phyloP scores from a whole-genome alignment of 2,329 filamentous ascomycete genomes.

The Sclerotinia nivalis region DNA sequence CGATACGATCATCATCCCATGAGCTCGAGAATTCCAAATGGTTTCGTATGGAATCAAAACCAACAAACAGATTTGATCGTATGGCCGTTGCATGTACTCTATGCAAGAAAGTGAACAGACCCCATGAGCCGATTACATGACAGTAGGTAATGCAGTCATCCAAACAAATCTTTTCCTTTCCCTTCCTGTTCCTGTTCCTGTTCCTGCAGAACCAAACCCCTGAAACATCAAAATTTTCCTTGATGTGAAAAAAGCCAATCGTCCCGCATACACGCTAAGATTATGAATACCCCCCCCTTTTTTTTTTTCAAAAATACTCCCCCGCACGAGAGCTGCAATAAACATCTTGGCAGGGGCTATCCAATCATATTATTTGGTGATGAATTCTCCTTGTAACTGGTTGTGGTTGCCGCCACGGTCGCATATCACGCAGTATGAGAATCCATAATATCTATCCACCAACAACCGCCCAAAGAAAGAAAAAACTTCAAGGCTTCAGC shows the following conservation, averaged over 20 bases:
- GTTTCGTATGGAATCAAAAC: not conserved
- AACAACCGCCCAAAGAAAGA: not conserved
- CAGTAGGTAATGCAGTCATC: not conserved
- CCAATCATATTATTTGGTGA: slow-evolving; percentile 17
- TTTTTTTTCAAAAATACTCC: not conserved
- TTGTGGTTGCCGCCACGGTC: not conserved
- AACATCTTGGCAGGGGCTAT: slow-evolving; percentile 18
- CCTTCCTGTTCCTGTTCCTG: not conserved
- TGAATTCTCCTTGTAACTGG: not conserved
- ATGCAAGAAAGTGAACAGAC: not conserved
- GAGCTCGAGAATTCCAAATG: not conserved
- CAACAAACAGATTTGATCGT: not conserved
- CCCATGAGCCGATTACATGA: not conserved
- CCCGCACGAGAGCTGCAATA: not conserved
- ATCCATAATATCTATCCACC: not conserved
- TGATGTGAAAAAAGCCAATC: slow-evolving; percentile 9
- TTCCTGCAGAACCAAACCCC: slow-evolving; percentile 1
- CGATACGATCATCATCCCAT: not conserved
- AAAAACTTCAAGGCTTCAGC: too few relatives aligned
- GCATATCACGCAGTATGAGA: not conserved
- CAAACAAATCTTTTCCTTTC: slow-evolving; percentile 1
- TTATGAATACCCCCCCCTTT: not conserved
- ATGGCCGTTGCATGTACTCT: not conserved
- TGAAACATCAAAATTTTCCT: not conserved
- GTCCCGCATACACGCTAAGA: slow-evolving; percentile 17